Conservation (phyloP, 2,329 filamentous ascomycete species). For the Sporothrix sp. region DNA sequence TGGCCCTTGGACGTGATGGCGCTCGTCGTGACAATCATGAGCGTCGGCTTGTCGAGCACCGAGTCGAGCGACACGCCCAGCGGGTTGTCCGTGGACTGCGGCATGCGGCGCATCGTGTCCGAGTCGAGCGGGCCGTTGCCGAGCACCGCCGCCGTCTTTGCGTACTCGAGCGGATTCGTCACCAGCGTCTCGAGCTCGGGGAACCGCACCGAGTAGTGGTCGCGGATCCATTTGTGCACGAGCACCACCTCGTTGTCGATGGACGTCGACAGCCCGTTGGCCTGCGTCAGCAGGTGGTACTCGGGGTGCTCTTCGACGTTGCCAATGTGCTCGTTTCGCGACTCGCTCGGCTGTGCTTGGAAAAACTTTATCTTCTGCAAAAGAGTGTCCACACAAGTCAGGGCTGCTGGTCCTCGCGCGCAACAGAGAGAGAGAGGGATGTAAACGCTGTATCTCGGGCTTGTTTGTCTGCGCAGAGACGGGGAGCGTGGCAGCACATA, state of each 20-base stretch:
- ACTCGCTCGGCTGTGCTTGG: conserved; percentile 56
- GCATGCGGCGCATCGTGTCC: conserved; percentile 68
- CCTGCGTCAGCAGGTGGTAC: conserved; percentile 78
- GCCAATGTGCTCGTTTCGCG: conserved; percentile 56
- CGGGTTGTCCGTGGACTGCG: conserved; percentile 67
- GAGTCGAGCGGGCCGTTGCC: conserved; percentile 82
- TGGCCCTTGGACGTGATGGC: conserved; percentile 80
- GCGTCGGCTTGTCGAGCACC: conserved; percentile 75
- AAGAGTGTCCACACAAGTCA: conserved; percentile 46
- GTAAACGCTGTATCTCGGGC: conserved; percentile 47
- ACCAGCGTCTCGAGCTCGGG: conserved; percentile 86
- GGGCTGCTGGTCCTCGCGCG: conserved; percentile 48
- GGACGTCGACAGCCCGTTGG: conserved; percentile 79
- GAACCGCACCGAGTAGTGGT: conserved; percentile 90
- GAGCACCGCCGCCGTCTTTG: conserved; percentile 86
- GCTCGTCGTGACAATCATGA: conserved; percentile 95
- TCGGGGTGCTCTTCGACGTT: conserved; percentile 88
- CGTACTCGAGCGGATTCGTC: conserved; percentile 87
- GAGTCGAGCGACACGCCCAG: conserved; percentile 65
- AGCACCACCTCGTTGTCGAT: conserved; percentile 89
- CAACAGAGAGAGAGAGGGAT: conserved; percentile 31
- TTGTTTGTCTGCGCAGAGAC: conserved; percentile 2
- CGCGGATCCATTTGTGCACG: conserved; percentile 92
- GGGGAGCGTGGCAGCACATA: conserved; percentile 37
- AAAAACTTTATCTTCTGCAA: conserved; percentile 72